Conservation (phyloP, 2,329 filamentous ascomycete species). For the Cercospora brassicicola region DNA sequence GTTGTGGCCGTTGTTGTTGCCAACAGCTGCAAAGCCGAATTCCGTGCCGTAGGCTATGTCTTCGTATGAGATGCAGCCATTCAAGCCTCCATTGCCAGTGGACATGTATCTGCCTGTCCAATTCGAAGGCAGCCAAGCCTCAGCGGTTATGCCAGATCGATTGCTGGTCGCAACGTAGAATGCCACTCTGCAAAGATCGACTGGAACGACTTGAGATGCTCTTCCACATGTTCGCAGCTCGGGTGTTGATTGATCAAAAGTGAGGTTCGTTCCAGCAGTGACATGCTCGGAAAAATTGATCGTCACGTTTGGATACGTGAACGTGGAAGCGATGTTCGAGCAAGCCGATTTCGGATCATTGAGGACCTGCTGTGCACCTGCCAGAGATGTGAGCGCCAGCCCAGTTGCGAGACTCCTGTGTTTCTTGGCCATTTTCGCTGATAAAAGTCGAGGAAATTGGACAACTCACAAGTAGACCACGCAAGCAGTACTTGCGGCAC, state of each 20-base stretch:
- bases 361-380: constrained; percentile 18
- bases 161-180: constrained; percentile 44
- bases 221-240: constrained; percentile 44
- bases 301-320: constrained; percentile 30
- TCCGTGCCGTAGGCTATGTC: constrained; percentile 43
- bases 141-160: constrained; percentile 46
- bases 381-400: constrained; percentile 13
- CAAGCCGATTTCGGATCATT: constrained; percentile 27
- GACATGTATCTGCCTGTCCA: constrained; percentile 43
- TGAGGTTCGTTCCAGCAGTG: constrained; percentile 34
- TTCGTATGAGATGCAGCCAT: constrained; percentile 42
- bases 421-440: neutral
- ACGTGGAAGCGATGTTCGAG: constrained; percentile 23
- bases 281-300: constrained; percentile 32
- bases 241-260: constrained; percentile 24
- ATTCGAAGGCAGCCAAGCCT: constrained; percentile 48
- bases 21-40: constrained; percentile 45
- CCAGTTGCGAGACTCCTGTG: neutral
- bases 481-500: constrained; percentile 6
- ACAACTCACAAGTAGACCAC: constrained; percentile 4
- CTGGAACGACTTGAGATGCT: constrained; percentile 36
- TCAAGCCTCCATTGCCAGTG: constrained; percentile 46
- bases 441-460: neutral
- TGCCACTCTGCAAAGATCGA: constrained; percentile 45
- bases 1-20: constrained; percentile 47